phyloP scores from a whole-genome alignment of 2,329 filamentous ascomycete genomes.

The Penicillium digitatum region DNA sequence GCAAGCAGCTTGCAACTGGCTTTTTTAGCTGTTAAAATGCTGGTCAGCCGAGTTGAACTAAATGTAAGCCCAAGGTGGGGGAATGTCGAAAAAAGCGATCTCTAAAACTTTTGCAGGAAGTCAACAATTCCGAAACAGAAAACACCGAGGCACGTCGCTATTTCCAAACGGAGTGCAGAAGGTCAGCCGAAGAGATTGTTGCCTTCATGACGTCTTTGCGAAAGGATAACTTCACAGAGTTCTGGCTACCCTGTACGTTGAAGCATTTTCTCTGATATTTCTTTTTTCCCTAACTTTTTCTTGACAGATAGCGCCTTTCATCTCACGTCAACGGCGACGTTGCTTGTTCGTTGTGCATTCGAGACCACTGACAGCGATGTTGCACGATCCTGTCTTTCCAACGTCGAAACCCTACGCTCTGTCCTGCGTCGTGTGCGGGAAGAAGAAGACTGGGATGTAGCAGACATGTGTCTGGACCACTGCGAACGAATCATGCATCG shows the following conservation, averaged over 20 bases:
- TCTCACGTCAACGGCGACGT: conserved; percentile 52
- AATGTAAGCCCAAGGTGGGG: conserved; percentile 35
- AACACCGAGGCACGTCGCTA: conserved; percentile 48
- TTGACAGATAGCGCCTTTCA: conserved; percentile 49
- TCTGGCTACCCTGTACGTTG: conserved; percentile 49
- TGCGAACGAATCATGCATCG: conserved; percentile 45
- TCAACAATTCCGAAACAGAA: conserved; percentile 42
- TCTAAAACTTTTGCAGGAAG: conserved; percentile 33
- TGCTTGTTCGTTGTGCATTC: conserved; percentile 50
- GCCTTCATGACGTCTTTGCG: conserved; percentile 49
- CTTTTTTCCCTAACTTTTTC: conserved; percentile 7
- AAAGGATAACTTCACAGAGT: conserved; percentile 49
- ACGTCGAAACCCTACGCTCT: conserved; percentile 48
- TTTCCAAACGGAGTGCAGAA: conserved; percentile 46
- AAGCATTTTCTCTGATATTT: background rate
- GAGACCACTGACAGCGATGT: conserved; percentile 49
- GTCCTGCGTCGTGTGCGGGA: conserved; percentile 48
- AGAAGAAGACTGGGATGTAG: conserved; percentile 54
- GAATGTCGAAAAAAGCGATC: background rate
- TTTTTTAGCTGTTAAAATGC: conserved; percentile 47
- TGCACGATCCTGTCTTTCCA: conserved; percentile 45
- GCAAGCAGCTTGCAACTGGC: conserved; percentile 45
- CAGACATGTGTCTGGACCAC: conserved; percentile 52
- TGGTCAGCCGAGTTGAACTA: conserved; percentile 46
- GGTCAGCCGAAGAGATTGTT: conserved; percentile 46